These are phyloP conservation scores for Lichina pygmaea DNA, from an alignment of 495 filamentous ascomycete species.

Conservation along the genomic window DNA sequence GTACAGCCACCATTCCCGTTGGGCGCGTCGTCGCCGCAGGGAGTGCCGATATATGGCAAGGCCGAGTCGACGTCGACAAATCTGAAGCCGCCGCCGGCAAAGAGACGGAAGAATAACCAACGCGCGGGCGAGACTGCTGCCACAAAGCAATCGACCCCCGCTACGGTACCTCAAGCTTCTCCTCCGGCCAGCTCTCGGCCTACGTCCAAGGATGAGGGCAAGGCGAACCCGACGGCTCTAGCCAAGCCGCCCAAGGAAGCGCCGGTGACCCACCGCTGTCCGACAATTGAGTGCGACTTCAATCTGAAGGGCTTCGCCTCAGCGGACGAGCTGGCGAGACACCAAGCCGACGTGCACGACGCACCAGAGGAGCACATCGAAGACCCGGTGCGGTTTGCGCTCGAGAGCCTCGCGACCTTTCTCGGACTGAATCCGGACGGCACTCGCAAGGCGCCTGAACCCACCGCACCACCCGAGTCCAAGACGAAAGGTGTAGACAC, in stretches of 20 bases:
- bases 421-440: not conserved
- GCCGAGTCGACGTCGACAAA: slow-evolving; percentile 23
- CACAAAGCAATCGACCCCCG: slow-evolving; percentile 9
- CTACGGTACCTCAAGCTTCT: not conserved
- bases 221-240: slow-evolving; percentile 5
- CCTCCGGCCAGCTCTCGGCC: not conserved
- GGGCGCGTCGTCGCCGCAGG: slow-evolving; percentile 2
- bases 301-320: slow-evolving; percentile 19
- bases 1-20: slow-evolving; percentile 3
- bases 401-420: slow-evolving; percentile 5
- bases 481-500: too few relatives aligned
- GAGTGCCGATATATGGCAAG: slow-evolving; percentile 17
- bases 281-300: slow-evolving; percentile 17
- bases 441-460: too few relatives aligned
- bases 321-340: slow-evolving; percentile 19
- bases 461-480: too few relatives aligned
- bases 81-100: slow-evolving; percentile 32
- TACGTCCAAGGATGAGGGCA: not conserved
- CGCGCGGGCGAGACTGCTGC: slow-evolving; percentile 8
- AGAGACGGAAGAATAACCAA: slow-evolving; percentile 27
- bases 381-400: slow-evolving; percentile 19
- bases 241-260: slow-evolving; percentile 9
- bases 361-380: slow-evolving; percentile 17
- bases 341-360: slow-evolving; percentile 20
- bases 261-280: slow-evolving; percentile 10